phyloP scores from a whole-genome alignment of 495 filamentous ascomycete genomes.

The Terfezia claveryi region DNA sequence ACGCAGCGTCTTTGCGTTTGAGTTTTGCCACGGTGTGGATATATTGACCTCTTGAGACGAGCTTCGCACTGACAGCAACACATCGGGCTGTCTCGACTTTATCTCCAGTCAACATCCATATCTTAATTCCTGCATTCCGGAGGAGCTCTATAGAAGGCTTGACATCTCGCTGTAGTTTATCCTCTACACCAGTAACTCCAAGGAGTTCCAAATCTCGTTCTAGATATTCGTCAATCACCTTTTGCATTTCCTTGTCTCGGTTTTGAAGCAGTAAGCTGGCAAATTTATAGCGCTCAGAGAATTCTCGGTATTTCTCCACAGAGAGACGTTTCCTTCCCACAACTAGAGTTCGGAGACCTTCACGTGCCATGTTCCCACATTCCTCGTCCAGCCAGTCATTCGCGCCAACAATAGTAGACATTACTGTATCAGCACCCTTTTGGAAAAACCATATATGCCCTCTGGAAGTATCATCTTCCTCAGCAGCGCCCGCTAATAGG shows the following conservation, averaged over 20 bases:
- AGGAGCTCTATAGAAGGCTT: slow-evolving; percentile 86
- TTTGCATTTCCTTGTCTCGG: slow-evolving; percentile 61
- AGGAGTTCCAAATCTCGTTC: slow-evolving; percentile 78
- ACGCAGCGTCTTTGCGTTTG: slow-evolving; percentile 52
- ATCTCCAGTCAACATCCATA: slow-evolving; percentile 99
- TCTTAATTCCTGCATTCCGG: slow-evolving; percentile 95
- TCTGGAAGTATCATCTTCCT: slow-evolving; percentile 21
- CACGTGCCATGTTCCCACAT: slow-evolving; percentile 93
- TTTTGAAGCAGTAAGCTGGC: slow-evolving; percentile 58
- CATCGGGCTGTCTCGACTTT: slow-evolving; percentile 97
- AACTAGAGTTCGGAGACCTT: slow-evolving; percentile 84
- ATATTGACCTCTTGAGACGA: slow-evolving; percentile 86
- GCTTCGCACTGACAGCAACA: slow-evolving; percentile 80
- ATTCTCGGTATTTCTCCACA: slow-evolving; percentile 51
- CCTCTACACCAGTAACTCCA: slow-evolving; percentile 93
- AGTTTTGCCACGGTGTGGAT: slow-evolving; percentile 84
- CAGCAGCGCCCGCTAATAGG: slow-evolving; percentile 21
- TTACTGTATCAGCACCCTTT: slow-evolving; percentile 95
- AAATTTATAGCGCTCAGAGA: slow-evolving; percentile 49
- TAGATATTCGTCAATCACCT: slow-evolving; percentile 55
- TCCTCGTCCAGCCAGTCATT: slow-evolving; percentile 99
- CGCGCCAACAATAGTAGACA: slow-evolving; percentile 74
- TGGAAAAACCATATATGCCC: slow-evolving; percentile 96
- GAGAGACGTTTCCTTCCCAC: slow-evolving; percentile 72
- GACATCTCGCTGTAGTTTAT: slow-evolving; percentile 85